Percentiles rank a stretch among this genome's conserved stretches.
phyloP scores from a whole-genome alignment of 345 rosid genomes.

The Melaleuca quinquenervia region DNA sequence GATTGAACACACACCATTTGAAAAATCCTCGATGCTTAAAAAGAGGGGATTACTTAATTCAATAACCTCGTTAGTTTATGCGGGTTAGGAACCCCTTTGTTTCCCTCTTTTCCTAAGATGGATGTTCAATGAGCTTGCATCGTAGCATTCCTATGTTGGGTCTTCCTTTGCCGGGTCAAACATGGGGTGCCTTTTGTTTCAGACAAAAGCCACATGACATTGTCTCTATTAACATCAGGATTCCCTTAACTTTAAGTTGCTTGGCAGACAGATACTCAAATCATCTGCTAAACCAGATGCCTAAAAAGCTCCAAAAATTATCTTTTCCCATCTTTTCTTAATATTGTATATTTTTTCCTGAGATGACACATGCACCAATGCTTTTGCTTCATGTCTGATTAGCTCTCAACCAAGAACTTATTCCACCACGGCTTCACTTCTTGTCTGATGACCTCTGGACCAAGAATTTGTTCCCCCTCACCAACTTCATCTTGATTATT shows the following conservation, averaged over 20 bases:
- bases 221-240: not conserved
- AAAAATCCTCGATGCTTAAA: not conserved
- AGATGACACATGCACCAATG: not conserved
- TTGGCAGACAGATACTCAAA: not conserved
- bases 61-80: not conserved
- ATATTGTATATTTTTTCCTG: not conserved
- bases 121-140: not conserved
- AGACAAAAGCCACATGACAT: not conserved
- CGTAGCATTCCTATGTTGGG: not conserved
- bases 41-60: not conserved
- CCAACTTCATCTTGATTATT: not conserved
- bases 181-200: not conserved
- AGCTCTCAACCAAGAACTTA: not conserved
- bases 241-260: not conserved
- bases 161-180: not conserved
- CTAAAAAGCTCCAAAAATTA: not conserved
- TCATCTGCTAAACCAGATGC: not conserved
- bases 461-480: slow-evolving; percentile 5
- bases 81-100: not conserved
- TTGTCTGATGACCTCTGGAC: not conserved
- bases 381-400: slow-evolving; percentile 1
- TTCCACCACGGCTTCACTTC: not conserved
- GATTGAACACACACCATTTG: not conserved
- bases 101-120: not conserved
- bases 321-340: not conserved